Conservation (phyloP, 768 basidiomycete genomes). For the Panus rudis region DNA sequence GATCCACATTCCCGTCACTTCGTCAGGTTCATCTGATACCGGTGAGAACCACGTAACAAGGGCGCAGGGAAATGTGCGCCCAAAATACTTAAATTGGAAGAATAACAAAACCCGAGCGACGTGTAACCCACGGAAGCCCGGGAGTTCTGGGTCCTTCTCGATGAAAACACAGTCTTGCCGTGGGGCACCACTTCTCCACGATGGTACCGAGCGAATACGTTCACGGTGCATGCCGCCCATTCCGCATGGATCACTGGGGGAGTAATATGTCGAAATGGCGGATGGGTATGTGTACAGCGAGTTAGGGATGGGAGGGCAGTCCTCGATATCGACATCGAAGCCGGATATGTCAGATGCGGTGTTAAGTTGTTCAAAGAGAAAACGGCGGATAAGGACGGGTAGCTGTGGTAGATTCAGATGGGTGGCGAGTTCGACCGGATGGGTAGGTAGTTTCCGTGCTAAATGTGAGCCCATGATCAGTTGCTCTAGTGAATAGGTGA, state of each 20-base stretch:
- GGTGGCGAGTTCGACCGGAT: no score
- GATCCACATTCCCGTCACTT: constrained; percentile 24
- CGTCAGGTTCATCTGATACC: constrained; percentile 13
- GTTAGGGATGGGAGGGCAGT: no score
- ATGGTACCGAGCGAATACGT: constrained; percentile 12
- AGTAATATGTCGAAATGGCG: constrained; percentile 15
- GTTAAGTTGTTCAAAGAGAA: constrained; percentile 11
- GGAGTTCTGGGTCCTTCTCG: not conserved
- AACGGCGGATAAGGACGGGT: constrained; percentile 6
- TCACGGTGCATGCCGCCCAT: constrained; percentile 19
- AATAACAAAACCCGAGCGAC: constrained; percentile 16
- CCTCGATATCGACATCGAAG: no score
- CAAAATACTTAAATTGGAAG: constrained; percentile 15
- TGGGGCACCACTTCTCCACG: constrained; percentile 11
- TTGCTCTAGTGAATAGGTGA: no score
- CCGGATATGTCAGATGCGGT: not conserved
- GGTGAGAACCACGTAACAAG: constrained; percentile 18
- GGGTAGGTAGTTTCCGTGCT: no score
- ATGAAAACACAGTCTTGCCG: constrained; percentile 19
- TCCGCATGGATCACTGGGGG: constrained; percentile 21
- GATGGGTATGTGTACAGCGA: constrained; percentile 18
- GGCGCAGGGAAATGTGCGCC: constrained; percentile 15
- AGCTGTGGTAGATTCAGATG: no score
- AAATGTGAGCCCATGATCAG: no score
- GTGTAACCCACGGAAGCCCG: constrained; percentile 13